A percentile compares a stretch with the other conserved stretches of the same genome.
Evolutionary conservation across 73 alveolate species (phyloP).

Genomic region (Paramecium biaurelia): DNA sequence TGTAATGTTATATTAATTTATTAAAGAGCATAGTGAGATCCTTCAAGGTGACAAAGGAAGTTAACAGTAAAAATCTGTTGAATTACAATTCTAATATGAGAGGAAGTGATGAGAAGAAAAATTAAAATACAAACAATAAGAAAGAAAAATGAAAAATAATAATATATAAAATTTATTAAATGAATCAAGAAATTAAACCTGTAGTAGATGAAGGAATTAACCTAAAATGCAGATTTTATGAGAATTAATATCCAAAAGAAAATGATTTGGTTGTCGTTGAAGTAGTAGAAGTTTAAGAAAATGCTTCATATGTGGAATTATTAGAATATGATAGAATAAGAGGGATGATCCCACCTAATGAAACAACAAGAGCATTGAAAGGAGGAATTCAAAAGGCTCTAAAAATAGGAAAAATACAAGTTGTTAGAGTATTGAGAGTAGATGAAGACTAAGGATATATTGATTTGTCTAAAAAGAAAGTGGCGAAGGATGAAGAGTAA

Average conservation of each 20-base stretch:
- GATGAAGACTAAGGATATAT: constrained; percentile 89
- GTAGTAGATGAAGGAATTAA: constrained; percentile 1
- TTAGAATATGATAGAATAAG: constrained; percentile 84
- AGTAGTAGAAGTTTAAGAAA: constrained; percentile 77
- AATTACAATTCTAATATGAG: neutral
- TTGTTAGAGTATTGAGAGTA: constrained; percentile 84
- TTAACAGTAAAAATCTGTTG: neutral
- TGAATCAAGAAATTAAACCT: constrained; percentile 12
- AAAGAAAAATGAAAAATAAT: neutral
- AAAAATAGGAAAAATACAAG: constrained; percentile 90
- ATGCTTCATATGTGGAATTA: constrained; percentile 89
- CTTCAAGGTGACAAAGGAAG: neutral
- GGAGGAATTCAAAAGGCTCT: constrained; percentile 78
- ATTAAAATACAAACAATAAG: neutral
- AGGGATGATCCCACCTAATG: constrained; percentile 88
- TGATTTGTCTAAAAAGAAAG: constrained; percentile 89
- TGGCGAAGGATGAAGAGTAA: constrained; percentile 76
- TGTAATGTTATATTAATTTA: neutral
- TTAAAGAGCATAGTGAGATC: neutral
- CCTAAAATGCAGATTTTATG: constrained; percentile 78
- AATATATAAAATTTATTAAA: neutral
- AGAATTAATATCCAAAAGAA: constrained; percentile 86
- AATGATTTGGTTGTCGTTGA: constrained; percentile 90
- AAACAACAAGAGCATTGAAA: constrained; percentile 83
- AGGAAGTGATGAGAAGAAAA: neutral